Evolutionary conservation across 768 basidiomycete genomes (phyloP), one percentile per base, ranked within the genome.

Genomic region (Boletus edulis): DNA sequence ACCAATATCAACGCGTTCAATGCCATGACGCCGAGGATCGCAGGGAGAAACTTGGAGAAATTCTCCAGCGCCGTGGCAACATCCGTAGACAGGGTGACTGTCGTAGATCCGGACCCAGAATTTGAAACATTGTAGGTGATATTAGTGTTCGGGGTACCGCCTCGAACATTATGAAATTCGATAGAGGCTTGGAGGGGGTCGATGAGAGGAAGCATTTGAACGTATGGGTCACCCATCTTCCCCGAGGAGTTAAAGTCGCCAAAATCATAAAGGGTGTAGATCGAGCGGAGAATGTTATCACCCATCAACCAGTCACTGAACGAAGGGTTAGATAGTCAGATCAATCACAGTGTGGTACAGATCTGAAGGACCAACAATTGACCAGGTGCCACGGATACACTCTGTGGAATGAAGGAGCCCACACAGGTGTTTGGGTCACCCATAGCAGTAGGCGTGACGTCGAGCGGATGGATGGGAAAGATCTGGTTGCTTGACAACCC

Each of bases 231-330:
- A 39, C 88, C 89, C 83, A 85, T 85, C 15, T 78, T 70, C 37
- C 83, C 85, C 5, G 78, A 73, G 13, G 77, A 67, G 64, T 85
- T 81, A 60, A 82, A 91, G 72, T 93, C 88, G 22, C 91, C 91
- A 65, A 87, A 94, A 70, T 92, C 87, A 68, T 91, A 94, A 52
- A 94, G 73, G 9, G 88, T 81, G 70, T 93, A 93, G 38, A 92
- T 73, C 15, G 89, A 88, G 55, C 91, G 89, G 55, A 94, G 78
- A 66, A 91, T 79, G 63, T 89, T 92, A 70, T 89, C 91, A 20
- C 91, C 91, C 50, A 92, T 66, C 43, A 94, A 76, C 85, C 89
- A 87, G 67, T 94, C 91, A 65, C 89, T 91, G 52, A 49, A 42
- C 50, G 39, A 49, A 46, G 17, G 27, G 42, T 64, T 39, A 63